Evolutionary conservation across 495 filamentous ascomycete genomes (phyloP).

Genomic region (Darksidea phi): DNA sequence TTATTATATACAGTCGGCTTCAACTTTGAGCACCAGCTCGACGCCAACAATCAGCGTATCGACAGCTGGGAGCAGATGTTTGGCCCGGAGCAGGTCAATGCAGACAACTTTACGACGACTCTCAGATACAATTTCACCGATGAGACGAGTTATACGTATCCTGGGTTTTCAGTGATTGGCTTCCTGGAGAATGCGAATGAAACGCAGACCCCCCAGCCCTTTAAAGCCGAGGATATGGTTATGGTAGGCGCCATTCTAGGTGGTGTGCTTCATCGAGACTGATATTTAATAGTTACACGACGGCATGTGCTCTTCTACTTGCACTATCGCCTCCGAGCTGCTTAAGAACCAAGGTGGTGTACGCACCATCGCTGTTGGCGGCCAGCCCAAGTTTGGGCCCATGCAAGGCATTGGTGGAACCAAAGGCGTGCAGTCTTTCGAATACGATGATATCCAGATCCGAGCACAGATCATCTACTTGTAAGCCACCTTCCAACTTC

Average conservation of each 20-base stretch:
- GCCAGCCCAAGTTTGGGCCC: conserved; percentile 24
- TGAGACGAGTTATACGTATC: conserved; percentile 25
- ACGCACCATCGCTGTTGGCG: conserved; percentile 30
- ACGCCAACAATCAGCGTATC: conserved; percentile 14
- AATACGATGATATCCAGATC: conserved; percentile 17
- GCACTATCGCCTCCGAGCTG: conserved; percentile 32
- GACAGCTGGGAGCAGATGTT: conserved; percentile 16
- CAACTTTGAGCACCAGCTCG: conserved; percentile 24
- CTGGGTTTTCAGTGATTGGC: conserved; percentile 23
- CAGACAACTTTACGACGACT: conserved; percentile 19
- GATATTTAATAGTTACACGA: conserved; percentile 21
- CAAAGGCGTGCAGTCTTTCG: conserved; percentile 26
- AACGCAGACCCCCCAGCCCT: conserved; percentile 28
- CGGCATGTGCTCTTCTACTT: conserved; percentile 34
- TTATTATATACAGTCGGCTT: conserved; percentile 16
- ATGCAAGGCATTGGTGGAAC: conserved; percentile 36
- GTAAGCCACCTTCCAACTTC: conserved; percentile 2
- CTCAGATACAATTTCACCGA: conserved; percentile 30
- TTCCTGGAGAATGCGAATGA: conserved; percentile 27
- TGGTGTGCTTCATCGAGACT: not conserved
- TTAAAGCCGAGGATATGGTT: conserved; percentile 32
- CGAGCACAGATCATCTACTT: conserved; percentile 24
- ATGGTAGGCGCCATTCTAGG: conserved; percentile 7
- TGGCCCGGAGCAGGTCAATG: conserved; percentile 16
- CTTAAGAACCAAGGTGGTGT: conserved; percentile 30